Evolutionary conservation across 805 yeast genomes (phyloP), one percentile per base, ranked within the genome.

Genomic region (Ogataea neopini): DNA sequence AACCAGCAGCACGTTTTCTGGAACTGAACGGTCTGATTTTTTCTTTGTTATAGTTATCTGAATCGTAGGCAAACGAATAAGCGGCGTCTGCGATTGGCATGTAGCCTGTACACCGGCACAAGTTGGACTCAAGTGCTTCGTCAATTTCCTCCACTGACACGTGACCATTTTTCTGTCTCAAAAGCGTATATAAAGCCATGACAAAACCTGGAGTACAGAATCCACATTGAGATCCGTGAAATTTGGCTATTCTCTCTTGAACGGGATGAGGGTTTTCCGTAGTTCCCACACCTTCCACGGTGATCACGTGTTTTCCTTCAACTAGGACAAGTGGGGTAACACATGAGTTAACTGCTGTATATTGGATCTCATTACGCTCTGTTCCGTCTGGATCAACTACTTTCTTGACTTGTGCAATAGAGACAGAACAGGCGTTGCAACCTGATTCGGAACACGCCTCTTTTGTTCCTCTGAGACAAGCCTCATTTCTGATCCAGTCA

Each of bases 121-220:
- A 58, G 43, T 74, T 74, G 5, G 79, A 77, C 50, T 74, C 79
- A 35, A 75, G 64, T 2, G 77, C 72, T 47, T 74, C 79, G 29
- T 65, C 58, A 6, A 74, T 63, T 41, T 71, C 69, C 41, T 71
- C 70, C 40, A 68, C 64, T 1, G 72, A 60, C 5, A 66, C 67
- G 30, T 45, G 50, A 22, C 74, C 73, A 8, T 68, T 62, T 23
- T 70, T 63, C 28, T 71, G 63, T 28, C 79, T 61, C 20, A 74
- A 54, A 43, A 74, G 55, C 1, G 76, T 67, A 44, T 74, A 74
- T 43, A 74, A 52, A 32, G 75, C 70, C 79, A 74, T 74, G 8
- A 74, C 76, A 43, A 74, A 74, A 5, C 79, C 79, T 1, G 79
- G 79, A 6, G 79, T 74, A 51, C 79, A 74, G 53, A 73, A 74